These are phyloP conservation scores for Nothophaeocryptopus gaeumannii DNA, from an alignment of 2,329 filamentous ascomycete genomes.

Conservation along the genomic window DNA sequence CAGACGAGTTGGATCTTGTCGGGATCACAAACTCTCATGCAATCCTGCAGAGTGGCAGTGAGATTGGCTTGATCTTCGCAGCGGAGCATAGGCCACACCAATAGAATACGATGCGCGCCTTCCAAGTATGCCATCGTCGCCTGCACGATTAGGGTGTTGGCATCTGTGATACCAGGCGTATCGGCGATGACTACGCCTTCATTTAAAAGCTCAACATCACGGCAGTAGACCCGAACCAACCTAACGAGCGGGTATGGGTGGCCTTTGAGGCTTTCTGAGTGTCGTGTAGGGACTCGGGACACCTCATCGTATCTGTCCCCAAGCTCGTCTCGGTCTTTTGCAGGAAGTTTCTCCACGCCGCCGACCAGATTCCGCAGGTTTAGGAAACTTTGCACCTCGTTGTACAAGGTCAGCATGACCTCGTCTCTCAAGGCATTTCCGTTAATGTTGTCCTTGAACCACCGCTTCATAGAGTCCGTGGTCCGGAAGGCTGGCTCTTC, in stretches of 20 bases:
- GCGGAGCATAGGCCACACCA: conserved; percentile 12
- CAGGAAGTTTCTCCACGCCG: not conserved
- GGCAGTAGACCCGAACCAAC: conserved; percentile 9
- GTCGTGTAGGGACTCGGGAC: too few species aligned
- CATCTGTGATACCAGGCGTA: conserved; percentile 21
- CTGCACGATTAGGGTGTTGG: conserved; percentile 17
- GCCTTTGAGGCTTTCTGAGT: too few species aligned
- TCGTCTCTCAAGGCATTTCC: too few species aligned
- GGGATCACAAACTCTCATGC: too few species aligned
- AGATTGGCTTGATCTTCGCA: conserved; percentile 7
- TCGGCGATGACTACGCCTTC: conserved; percentile 22
- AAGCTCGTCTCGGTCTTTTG: not conserved
- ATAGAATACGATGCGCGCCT: conserved; percentile 11
- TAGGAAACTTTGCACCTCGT: too few species aligned
- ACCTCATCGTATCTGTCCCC: conserved; percentile 1
- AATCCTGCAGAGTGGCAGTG: not conserved
- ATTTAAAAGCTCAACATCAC: conserved; percentile 17
- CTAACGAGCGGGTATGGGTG: conserved; percentile 20
- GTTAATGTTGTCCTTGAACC: too few species aligned
- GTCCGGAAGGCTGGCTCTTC: too few species aligned
- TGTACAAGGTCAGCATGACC: too few species aligned
- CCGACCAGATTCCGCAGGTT: too few species aligned
- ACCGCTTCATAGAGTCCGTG: too few species aligned
- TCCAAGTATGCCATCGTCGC: conserved; percentile 17
- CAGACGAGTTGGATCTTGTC: too few species aligned